phyloP scores from a whole-genome alignment of 2,329 filamentous ascomycete species.

The Neocucurbitaria cava region DNA sequence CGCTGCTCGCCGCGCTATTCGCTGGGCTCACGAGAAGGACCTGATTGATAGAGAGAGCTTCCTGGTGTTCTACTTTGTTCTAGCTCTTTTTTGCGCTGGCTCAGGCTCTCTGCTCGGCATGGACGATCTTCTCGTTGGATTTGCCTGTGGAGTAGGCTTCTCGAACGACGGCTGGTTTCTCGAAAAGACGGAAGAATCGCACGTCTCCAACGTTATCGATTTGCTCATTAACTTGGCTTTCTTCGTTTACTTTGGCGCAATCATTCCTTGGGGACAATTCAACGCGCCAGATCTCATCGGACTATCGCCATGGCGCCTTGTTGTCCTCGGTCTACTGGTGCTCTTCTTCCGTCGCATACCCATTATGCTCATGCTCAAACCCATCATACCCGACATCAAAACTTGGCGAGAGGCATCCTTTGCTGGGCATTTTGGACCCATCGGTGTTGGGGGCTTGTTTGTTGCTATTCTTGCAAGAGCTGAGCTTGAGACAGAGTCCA shows the following conservation, averaged over 20 bases:
- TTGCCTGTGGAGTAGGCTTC: constrained; percentile 96
- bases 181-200: constrained; percentile 96
- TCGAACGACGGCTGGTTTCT: constrained; percentile 99
- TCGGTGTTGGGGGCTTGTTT: constrained; percentile 96
- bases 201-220: constrained; percentile 99
- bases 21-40: constrained; percentile 80
- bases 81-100: constrained; percentile 94
- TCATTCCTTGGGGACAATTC: constrained; percentile 94
- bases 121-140: constrained; percentile 93
- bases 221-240: constrained; percentile 95
- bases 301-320: constrained; percentile 83
- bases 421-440: constrained; percentile 96
- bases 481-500: constrained; percentile 80
- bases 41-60: constrained; percentile 97
- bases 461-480: constrained; percentile 90
- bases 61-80: constrained; percentile 96
- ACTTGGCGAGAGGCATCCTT: constrained; percentile 98
- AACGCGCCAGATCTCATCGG: constrained; percentile 74
- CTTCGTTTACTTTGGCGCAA: constrained; percentile 96
- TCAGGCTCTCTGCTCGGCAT: constrained; percentile 89
- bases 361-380: constrained; percentile 90
- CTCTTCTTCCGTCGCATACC: constrained; percentile 96
- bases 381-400: constrained; percentile 93
- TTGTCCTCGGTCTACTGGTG: constrained; percentile 93
- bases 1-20: constrained; percentile 87